phyloP scores from a whole-genome alignment of 2,329 filamentous ascomycete genomes.

The Nemania abortiva region DNA sequence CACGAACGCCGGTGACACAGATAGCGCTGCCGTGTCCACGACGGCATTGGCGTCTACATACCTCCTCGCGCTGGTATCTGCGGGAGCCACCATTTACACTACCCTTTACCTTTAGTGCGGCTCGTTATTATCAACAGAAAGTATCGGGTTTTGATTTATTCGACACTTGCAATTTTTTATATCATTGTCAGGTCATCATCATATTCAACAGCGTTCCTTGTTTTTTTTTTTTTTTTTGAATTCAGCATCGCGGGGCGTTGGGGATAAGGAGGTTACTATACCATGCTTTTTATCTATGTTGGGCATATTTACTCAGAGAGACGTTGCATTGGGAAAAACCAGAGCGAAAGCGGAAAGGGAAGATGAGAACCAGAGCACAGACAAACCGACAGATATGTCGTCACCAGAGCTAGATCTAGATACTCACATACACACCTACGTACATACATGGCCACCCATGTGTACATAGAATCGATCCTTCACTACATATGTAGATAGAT shows the following conservation, averaged over 20 bases:
- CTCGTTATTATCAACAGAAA: conserved; percentile 2
- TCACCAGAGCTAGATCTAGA: not conserved
- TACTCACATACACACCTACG: not conserved
- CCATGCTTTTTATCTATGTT: conserved; percentile 10
- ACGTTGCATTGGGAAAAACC: not conserved
- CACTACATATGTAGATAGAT: not conserved
- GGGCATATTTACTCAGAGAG: not conserved
- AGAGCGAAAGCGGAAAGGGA: not conserved
- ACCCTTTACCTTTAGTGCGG: conserved; percentile 35
- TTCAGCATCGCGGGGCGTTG: conserved; percentile 38
- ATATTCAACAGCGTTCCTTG: conserved; percentile 1
- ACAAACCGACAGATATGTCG: not conserved
- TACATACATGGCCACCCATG: conserved; percentile 7
- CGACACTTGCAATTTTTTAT: not conserved
- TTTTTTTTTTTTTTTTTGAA: conserved; percentile 11
- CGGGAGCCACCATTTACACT: conserved; percentile 36
- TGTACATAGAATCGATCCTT: not conserved
- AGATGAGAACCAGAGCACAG: not conserved
- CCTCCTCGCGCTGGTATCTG: conserved; percentile 32
- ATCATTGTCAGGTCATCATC: not conserved
- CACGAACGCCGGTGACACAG: conserved; percentile 28
- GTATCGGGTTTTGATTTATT: not conserved
- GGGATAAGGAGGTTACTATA: conserved; percentile 14
- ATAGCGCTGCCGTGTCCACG: conserved; percentile 28
- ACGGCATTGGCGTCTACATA: conserved; percentile 30